Base-by-base conservation (phyloP, 2,329 filamentous ascomycete species). In the Pseudogymnoascus sp. region DNA sequence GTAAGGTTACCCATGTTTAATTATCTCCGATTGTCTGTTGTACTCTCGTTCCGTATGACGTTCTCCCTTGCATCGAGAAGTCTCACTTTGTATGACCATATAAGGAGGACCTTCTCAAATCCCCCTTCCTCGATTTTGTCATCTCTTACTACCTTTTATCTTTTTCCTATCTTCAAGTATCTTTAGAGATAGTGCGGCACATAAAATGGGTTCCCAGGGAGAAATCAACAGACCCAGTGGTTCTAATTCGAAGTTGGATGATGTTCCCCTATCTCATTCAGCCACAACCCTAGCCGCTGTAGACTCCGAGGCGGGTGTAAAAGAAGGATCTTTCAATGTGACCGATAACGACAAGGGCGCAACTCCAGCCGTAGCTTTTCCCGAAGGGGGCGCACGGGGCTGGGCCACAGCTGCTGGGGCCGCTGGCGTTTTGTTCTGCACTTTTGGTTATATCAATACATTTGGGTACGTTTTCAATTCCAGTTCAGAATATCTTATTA, bases 311-410 rank as follows among this genome's bases (percentile, higher is more conserved):
- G 12, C 59, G 10, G 34, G 28, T 11, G 44, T 25, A 34, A 64
- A 21, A n/a, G 59, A 64, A 11, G 42, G 16, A 38, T 34, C 21
- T 18, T 31, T 2, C 12, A 34, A 34, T 21, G 11, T 11, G 1
- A n/a, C 18, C 14, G 36, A 61, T 28, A 23, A 31, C 5, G 16
- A 44, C 3, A 62, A 40, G 23, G 23, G 44, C 10, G 5, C 36
- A 34, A 2, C 23, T 1, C 25, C n/a, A 42, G 38, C 36, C 4
- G 14, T 38, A 36, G 59, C 61, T 18, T 85, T 84, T 63, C 84
- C 84, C 1, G 84, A 87, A 64, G 84, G 84, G 40, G 84, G 84
- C 2, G 50, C 71, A 2, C 74, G 81, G 66, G 84, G 84, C 2
- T 87, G 84, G 84, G 74, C 74, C 79, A 28, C 79, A 78, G 6